These are phyloP conservation scores for Trapa bicornis DNA, from an alignment of 345 rosid species.

Conservation along the genomic window DNA sequence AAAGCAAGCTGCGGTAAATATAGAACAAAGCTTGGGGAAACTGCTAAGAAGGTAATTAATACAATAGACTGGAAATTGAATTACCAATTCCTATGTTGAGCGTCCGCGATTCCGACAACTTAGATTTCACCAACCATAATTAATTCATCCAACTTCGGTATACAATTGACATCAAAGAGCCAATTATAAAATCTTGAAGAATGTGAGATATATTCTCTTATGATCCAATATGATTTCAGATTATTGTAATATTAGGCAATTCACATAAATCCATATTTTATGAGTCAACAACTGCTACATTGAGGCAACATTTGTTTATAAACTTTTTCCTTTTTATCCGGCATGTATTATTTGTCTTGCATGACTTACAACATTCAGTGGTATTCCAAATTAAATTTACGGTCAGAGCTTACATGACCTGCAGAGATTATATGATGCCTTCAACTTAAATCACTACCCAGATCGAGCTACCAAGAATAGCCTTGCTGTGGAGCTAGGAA, in stretches of 20 bases:
- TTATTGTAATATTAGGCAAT: background rate
- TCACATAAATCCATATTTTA: background rate
- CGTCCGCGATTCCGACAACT: too few relatives aligned
- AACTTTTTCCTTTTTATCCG: background rate
- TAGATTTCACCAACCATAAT: conserved; percentile 7
- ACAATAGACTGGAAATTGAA: too few relatives aligned
- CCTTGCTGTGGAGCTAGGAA: conserved; percentile 49
- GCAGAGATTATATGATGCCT: conserved; percentile 52
- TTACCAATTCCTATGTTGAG: too few relatives aligned
- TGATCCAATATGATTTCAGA: background rate
- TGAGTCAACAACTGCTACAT: too few relatives aligned
- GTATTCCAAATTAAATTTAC: background rate
- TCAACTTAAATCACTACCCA: conserved; percentile 62
- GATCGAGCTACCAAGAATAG: conserved; percentile 42
- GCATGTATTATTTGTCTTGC: too few relatives aligned
- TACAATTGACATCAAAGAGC: background rate
- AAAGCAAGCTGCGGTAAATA: conserved; percentile 15
- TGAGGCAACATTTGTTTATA: background rate
- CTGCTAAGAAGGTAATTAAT: conserved; percentile 38
- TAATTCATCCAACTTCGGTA: background rate
- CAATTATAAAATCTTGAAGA: background rate
- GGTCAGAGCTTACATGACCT: background rate
- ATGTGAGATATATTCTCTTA: background rate
- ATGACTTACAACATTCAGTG: background rate
- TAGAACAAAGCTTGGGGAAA: conserved; percentile 36